Percentiles rank a stretch among this genome's conserved stretches.
These are phyloP conservation scores for Diaporthe nobilis DNA, from an alignment of 2,329 filamentous ascomycete species.

Conservation along the genomic window DNA sequence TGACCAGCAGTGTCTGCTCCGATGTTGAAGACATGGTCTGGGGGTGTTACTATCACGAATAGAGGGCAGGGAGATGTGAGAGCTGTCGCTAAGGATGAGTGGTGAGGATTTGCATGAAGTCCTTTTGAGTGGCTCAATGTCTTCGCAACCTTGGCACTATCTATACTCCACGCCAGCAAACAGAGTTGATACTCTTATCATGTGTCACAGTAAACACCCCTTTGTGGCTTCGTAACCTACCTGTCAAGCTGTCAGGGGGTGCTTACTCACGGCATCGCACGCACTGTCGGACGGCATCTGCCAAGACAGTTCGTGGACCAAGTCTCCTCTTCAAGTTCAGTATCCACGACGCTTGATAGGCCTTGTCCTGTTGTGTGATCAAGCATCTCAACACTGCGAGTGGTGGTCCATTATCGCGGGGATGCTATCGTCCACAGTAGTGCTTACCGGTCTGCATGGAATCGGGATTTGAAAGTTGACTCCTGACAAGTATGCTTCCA, in stretches of 20 bases:
- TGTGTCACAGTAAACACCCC: not conserved
- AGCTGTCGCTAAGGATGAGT: not conserved
- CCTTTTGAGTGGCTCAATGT: too few relatives aligned
- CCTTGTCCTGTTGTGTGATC: not conserved
- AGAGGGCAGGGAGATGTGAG: not conserved
- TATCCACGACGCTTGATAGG: not conserved
- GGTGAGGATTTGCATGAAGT: not conserved
- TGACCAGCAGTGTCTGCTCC: conserved; percentile 33
- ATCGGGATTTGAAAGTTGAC: not conserved
- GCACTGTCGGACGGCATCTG: conserved; percentile 9
- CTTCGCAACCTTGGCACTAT: not conserved
- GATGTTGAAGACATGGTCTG: not conserved
- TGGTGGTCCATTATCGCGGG: not conserved
- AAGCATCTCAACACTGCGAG: not conserved
- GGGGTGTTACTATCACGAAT: not conserved
- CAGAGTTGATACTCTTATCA: not conserved
- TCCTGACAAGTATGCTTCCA: not conserved
- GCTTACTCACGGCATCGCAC: conserved; percentile 9
- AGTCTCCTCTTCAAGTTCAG: not conserved
- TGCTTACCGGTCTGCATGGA: conserved; percentile 4
- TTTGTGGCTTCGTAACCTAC: not conserved
- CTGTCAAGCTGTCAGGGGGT: not conserved
- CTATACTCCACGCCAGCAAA: not conserved
- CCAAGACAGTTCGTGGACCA: not conserved
- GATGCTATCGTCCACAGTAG: not conserved